These are phyloP conservation scores for Cicer arietinum DNA, from an alignment of 306 rosid genomes.

Conservation along the genomic window DNA sequence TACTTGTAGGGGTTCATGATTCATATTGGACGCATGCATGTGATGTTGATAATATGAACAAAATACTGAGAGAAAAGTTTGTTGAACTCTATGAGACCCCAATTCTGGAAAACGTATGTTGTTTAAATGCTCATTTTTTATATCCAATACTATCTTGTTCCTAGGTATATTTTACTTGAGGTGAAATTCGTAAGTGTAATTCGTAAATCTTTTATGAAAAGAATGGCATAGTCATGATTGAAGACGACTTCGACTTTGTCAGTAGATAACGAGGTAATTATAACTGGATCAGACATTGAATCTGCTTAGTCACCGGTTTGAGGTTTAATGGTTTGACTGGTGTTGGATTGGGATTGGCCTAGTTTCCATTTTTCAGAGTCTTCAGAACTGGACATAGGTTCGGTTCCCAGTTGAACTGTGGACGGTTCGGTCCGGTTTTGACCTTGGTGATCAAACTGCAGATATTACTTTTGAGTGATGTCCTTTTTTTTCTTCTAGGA, in stretches of 20 bases:
- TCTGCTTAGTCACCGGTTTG: no score
- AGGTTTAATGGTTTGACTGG: no score
- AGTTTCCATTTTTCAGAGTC: no score
- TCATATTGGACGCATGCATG: constrained; percentile 97
- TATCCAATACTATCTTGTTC: constrained; percentile 21
- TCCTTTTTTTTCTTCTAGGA: not conserved
- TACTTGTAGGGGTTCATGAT: constrained; percentile 90
- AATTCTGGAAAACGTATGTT: constrained; percentile 75
- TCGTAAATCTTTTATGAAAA: not conserved
- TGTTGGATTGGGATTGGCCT: no score
- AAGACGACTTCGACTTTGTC: not conserved
- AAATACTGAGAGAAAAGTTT: constrained; percentile 78
- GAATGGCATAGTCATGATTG: not conserved
- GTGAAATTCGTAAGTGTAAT: not conserved
- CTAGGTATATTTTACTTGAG: constrained; percentile 12
- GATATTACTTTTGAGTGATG: constrained; percentile 7
- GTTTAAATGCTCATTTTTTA: constrained; percentile 37
- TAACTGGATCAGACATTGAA: no score
- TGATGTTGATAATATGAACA: constrained; percentile 87
- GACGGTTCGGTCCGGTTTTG: no score
- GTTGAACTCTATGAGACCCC: constrained; percentile 87
- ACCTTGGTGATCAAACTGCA: constrained; percentile 2
- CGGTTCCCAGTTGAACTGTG: no score
- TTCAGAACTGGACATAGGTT: no score
- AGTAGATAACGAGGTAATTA: no score